Conservation (phyloP, 2,329 filamentous ascomycete species). For the Verticillium nonalfalfae region DNA sequence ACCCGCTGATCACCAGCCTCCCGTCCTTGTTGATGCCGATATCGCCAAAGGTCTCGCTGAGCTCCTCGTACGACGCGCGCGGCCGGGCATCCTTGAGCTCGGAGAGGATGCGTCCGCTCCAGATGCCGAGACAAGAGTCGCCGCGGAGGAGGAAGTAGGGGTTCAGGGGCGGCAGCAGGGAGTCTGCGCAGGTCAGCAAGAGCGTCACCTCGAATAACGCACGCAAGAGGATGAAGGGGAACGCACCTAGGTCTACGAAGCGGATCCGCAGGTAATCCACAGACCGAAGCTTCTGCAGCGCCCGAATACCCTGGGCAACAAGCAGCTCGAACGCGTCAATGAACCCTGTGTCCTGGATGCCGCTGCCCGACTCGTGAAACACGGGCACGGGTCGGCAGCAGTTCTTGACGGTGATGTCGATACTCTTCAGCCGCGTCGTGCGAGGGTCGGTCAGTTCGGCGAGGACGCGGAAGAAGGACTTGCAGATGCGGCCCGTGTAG, state of each 20-base stretch:
- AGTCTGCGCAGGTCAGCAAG: conserved; percentile 41
- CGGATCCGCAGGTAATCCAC: conserved; percentile 63
- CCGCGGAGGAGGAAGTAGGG: conserved; percentile 63
- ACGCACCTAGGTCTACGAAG: conserved; percentile 63
- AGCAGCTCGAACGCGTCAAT: conserved; percentile 66
- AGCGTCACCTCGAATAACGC: background rate
- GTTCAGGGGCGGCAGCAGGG: conserved; percentile 62
- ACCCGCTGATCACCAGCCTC: conserved; percentile 46
- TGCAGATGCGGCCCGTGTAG: conserved; percentile 68
- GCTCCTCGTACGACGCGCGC: conserved; percentile 50
- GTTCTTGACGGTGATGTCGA: conserved; percentile 70
- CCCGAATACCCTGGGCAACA: conserved; percentile 56
- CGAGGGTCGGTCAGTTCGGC: conserved; percentile 41
- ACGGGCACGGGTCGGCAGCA: conserved; percentile 54
- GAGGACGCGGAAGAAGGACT: conserved; percentile 58
- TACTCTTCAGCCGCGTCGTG: conserved; percentile 50
- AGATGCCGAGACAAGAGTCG: conserved; percentile 60
- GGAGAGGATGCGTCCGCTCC: conserved; percentile 62
- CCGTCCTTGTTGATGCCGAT: conserved; percentile 54
- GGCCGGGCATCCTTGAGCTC: conserved; percentile 55
- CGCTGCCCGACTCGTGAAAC: conserved; percentile 59
- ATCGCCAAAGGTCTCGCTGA: conserved; percentile 59
- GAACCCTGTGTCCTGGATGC: conserved; percentile 66
- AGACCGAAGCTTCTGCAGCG: conserved; percentile 51
- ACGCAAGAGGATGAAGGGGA: conserved; percentile 10